Evolutionary conservation across 768 basidiomycete species (phyloP).

Genomic region (Amanita rimosa): DNA sequence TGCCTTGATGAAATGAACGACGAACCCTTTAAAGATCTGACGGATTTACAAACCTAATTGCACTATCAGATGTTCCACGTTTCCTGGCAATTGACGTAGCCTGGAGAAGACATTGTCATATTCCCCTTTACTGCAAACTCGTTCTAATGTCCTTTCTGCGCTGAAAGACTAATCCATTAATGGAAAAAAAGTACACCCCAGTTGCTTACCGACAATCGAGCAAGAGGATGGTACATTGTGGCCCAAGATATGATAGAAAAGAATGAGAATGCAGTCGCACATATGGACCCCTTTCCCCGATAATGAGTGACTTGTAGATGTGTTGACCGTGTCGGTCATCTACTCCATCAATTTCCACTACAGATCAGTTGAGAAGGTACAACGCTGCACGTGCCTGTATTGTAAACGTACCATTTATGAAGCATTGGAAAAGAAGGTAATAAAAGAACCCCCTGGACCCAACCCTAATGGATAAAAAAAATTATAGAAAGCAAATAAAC

Average conservation of each 20-base stretch:
- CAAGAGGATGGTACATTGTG: slow-evolving; percentile 61
- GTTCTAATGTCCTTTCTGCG: slow-evolving; percentile 74
- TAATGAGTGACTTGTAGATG: slow-evolving; percentile 57
- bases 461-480: slow-evolving; percentile 33
- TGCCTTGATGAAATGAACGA: slow-evolving; percentile 26
- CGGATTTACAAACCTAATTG: slow-evolving; percentile 46
- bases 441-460: slow-evolving; percentile 84
- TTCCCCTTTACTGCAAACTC: slow-evolving; percentile 65
- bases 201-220: slow-evolving; percentile 66
- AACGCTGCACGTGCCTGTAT: background rate
- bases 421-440: slow-evolving; percentile 91
- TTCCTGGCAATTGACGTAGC: slow-evolving; percentile 45
- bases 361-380: slow-evolving; percentile 1
- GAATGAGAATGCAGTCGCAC: slow-evolving; percentile 78
- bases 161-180: slow-evolving; percentile 23
- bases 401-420: slow-evolving; percentile 50
- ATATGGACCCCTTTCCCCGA: slow-evolving; percentile 70
- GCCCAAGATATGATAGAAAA: slow-evolving; percentile 70
- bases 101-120: slow-evolving; percentile 67
- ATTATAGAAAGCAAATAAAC: background rate
- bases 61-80: slow-evolving; percentile 74
- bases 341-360: slow-evolving; percentile 67
- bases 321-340: slow-evolving; percentile 52
- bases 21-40: background rate
- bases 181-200: slow-evolving; percentile 4